Percentiles rank a stretch among this genome's conserved stretches.
These are phyloP conservation scores for Oxytropis ochrocephala DNA, from an alignment of 306 rosid species.

Conservation along the genomic window DNA sequence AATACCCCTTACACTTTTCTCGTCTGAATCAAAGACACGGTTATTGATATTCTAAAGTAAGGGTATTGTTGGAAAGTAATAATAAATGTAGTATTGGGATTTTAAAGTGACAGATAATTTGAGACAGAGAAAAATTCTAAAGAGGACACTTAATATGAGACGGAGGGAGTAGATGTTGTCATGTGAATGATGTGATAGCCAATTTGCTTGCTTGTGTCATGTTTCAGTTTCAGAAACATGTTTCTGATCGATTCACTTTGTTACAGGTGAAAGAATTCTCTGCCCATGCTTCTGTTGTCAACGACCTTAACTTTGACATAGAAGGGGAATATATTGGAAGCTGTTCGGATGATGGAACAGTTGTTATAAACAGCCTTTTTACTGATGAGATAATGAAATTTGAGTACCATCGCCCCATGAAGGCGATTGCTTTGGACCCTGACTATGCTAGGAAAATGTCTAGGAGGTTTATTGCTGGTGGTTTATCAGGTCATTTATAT, in stretches of 20 bases:
- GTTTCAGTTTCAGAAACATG: slow-evolving; percentile 10
- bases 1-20: too few species aligned
- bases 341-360: slow-evolving; percentile 90
- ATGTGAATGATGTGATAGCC: neutral
- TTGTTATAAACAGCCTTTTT: slow-evolving; percentile 80
- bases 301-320: slow-evolving; percentile 81
- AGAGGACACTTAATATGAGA: too few species aligned
- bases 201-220: slow-evolving; percentile 12
- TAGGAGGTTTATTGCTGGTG: slow-evolving; percentile 92
- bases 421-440: slow-evolving; percentile 88
- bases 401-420: slow-evolving; percentile 93
- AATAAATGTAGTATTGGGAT: too few species aligned
- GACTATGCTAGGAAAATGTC: slow-evolving; percentile 70
- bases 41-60: too few species aligned
- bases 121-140: too few species aligned
- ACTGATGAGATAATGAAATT: slow-evolving; percentile 80
- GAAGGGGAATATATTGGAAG: slow-evolving; percentile 95
- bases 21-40: too few species aligned
- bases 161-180: slow-evolving; percentile 3
- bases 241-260: slow-evolving; percentile 23
- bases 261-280: slow-evolving; percentile 80
- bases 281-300: slow-evolving; percentile 83
- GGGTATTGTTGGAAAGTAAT: too few species aligned
- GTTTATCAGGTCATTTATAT: slow-evolving; percentile 92
- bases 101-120: too few species aligned